Conservation (phyloP, 148 eudicot species). For the Simmondsia chinensis region DNA sequence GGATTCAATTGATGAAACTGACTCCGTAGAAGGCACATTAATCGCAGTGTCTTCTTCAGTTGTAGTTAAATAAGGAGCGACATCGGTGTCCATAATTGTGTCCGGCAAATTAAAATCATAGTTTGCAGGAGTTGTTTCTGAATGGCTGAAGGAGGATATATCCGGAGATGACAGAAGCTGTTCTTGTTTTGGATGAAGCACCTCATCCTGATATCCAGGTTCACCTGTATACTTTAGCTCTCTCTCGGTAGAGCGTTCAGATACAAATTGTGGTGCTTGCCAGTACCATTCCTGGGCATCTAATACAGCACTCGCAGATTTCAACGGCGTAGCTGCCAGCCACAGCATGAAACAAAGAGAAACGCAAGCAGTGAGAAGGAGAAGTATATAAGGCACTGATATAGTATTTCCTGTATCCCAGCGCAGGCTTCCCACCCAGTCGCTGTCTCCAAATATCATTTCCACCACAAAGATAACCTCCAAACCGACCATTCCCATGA, state of each 20-base stretch:
- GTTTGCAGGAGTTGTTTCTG: constrained; percentile 16
- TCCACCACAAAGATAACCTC: constrained; percentile 68
- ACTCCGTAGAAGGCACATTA: constrained; percentile 10
- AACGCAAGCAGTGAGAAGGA: constrained; percentile 37
- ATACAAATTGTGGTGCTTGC: constrained; percentile 24
- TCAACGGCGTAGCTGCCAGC: constrained; percentile 73
- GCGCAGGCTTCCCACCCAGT: constrained; percentile 68
- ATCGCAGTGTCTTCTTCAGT: constrained; percentile 31
- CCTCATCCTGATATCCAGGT: constrained; percentile 18
- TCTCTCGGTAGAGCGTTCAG: no score
- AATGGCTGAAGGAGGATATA: constrained; percentile 17
- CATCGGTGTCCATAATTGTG: constrained; percentile 43
- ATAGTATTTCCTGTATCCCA: constrained; percentile 51
- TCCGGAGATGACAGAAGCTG: constrained; percentile 16
- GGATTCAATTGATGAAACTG: no score
- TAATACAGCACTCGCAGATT: constrained; percentile 41
- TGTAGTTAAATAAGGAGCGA: constrained; percentile 17
- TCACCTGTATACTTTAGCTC: constrained; percentile 23
- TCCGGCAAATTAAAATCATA: constrained; percentile 47
- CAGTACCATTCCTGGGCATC: constrained; percentile 44
- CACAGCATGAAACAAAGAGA: constrained; percentile 59
- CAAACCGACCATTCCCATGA: constrained; percentile 69
- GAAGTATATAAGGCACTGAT: constrained; percentile 43
- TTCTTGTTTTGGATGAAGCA: constrained; percentile 25
- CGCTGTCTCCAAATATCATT: constrained; percentile 81